A percentile compares a stretch with the other conserved stretches of the same genome.
Evolutionary conservation across 2,329 filamentous ascomycete genomes (phyloP).

Genomic region (Ophiocordyceps camponoti-rufipedis): DNA sequence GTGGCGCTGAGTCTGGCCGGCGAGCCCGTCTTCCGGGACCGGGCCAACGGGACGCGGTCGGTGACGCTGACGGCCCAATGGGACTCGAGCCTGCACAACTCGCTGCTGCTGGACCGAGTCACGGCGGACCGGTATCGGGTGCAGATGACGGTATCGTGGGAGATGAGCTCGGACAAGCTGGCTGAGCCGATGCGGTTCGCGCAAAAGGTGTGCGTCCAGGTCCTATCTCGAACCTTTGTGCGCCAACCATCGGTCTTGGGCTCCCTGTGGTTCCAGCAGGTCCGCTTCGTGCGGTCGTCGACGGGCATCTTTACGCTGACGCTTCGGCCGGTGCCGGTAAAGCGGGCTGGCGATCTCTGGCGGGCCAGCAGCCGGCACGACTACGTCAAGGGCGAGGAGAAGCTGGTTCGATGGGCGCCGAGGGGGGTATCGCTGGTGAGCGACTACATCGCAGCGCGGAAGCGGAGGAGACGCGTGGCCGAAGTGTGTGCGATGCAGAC

Average conservation of each 20-base stretch:
- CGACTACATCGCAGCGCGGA: slow-evolving; percentile 63
- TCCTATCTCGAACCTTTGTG: slow-evolving; percentile 67
- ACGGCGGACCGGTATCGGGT: slow-evolving; percentile 88
- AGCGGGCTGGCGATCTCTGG: slow-evolving; percentile 86
- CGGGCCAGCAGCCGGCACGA: slow-evolving; percentile 88
- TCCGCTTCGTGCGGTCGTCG: slow-evolving; percentile 72
- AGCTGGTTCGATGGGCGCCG: slow-evolving; percentile 68
- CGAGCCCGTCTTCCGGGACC: slow-evolving; percentile 62
- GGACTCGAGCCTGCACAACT: slow-evolving; percentile 88
- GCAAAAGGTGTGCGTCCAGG: slow-evolving; percentile 64
- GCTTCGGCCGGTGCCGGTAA: slow-evolving; percentile 76
- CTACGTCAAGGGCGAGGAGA: slow-evolving; percentile 92
- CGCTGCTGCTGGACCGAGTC: slow-evolving; percentile 79
- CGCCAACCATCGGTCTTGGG: slow-evolving; percentile 77
- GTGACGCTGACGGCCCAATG: slow-evolving; percentile 82
- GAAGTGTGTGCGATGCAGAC: slow-evolving; percentile 65
- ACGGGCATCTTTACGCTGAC: slow-evolving; percentile 74
- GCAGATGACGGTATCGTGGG: slow-evolving; percentile 74
- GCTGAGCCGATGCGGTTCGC: slow-evolving; percentile 80
- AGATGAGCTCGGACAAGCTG: slow-evolving; percentile 65
- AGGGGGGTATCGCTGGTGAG: slow-evolving; percentile 79
- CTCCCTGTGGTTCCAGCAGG: slow-evolving; percentile 67
- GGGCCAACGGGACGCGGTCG: slow-evolving; percentile 77
- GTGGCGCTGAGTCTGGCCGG: slow-evolving; percentile 61
- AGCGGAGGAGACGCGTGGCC: slow-evolving; percentile 52